Percentiles rank a stretch among this genome's conserved stretches.
These are phyloP conservation scores for Picochlorum costavermella DNA, from an alignment of 139 green algal species.

Conservation along the genomic window DNA sequence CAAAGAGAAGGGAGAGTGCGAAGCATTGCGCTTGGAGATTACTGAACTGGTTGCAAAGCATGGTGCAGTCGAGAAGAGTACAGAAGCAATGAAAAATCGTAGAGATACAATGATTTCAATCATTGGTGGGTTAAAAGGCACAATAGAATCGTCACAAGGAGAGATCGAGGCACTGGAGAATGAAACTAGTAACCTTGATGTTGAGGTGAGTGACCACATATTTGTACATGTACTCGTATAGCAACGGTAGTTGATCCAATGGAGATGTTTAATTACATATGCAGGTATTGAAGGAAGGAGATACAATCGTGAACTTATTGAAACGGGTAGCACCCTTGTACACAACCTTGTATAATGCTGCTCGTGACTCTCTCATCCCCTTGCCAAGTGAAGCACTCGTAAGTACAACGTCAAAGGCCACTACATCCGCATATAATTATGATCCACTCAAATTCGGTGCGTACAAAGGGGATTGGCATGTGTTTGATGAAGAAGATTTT, in stretches of 20 bases:
- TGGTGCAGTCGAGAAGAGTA: conserved; percentile 12
- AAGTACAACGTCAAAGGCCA: background rate
- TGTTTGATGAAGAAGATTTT: conserved; percentile 13
- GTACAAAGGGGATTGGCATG: conserved; percentile 2
- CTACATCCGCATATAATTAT: conserved; percentile 1
- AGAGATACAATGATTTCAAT: conserved; percentile 21
- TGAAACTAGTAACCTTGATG: conserved; percentile 14
- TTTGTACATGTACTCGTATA: background rate
- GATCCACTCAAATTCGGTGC: background rate
- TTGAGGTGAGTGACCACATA: conserved; percentile 8
- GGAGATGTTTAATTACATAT: background rate
- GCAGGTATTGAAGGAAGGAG: conserved; percentile 13
- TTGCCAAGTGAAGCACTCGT: conserved; percentile 9
- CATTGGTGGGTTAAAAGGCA: conserved; percentile 36
- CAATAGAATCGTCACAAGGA: background rate
- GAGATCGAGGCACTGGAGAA: conserved; percentile 17
- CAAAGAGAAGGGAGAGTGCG: conserved; percentile 23
- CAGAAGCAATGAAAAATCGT: conserved; percentile 1
- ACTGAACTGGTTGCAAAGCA: conserved; percentile 14
- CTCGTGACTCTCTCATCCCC: conserved; percentile 12
- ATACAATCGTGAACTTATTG: conserved; percentile 16
- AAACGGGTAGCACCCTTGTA: conserved; percentile 23
- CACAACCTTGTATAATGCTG: conserved; percentile 24
- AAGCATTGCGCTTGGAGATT: conserved; percentile 24
- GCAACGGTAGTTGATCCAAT: background rate